Percentiles rank a stretch among this genome's conserved stretches.
These are phyloP conservation scores for Aspergillus heteromorphus DNA, from an alignment of 495 filamentous ascomycete genomes.

Conservation along the genomic window DNA sequence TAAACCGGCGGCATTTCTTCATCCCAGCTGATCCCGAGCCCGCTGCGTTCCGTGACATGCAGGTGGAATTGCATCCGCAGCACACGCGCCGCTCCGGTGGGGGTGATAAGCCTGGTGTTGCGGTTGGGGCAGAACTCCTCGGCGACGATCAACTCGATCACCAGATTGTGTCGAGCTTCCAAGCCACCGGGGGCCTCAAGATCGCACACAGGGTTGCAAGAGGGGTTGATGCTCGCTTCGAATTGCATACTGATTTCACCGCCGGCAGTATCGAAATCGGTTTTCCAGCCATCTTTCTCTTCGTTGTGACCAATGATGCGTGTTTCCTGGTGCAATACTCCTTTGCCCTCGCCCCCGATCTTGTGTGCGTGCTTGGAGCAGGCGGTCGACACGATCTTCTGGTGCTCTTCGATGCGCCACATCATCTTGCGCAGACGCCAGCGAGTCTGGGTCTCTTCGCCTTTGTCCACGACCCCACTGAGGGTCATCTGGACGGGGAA, in stretches of 20 bases:
- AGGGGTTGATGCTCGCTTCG: constrained; percentile 59
- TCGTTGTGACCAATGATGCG: constrained; percentile 71
- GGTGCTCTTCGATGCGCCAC: constrained; percentile 88
- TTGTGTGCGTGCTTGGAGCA: constrained; percentile 74
- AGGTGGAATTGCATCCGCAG: constrained; percentile 88
- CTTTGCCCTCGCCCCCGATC: constrained; percentile 67
- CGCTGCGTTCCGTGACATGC: constrained; percentile 73
- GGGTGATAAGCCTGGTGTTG: constrained; percentile 65
- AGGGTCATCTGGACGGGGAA: constrained; percentile 75
- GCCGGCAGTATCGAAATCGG: constrained; percentile 69
- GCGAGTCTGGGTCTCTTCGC: constrained; percentile 57
- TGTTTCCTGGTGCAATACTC: constrained; percentile 69
- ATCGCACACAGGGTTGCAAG: constrained; percentile 67
- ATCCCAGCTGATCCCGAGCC: constrained; percentile 94
- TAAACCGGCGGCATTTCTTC: constrained; percentile 94
- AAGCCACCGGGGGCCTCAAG: constrained; percentile 73
- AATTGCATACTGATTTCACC: constrained; percentile 81
- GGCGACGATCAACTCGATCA: constrained; percentile 89
- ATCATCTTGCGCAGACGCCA: constrained; percentile 87
- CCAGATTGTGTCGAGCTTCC: constrained; percentile 72
- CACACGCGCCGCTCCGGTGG: constrained; percentile 86
- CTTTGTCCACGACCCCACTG: constrained; percentile 68
- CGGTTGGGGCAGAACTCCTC: constrained; percentile 80
- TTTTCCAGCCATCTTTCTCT: constrained; percentile 88
- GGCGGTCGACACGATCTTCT: constrained; percentile 72